Conservation (phyloP, 2,329 filamentous ascomycete species). For the Hypocrella siamensis region DNA sequence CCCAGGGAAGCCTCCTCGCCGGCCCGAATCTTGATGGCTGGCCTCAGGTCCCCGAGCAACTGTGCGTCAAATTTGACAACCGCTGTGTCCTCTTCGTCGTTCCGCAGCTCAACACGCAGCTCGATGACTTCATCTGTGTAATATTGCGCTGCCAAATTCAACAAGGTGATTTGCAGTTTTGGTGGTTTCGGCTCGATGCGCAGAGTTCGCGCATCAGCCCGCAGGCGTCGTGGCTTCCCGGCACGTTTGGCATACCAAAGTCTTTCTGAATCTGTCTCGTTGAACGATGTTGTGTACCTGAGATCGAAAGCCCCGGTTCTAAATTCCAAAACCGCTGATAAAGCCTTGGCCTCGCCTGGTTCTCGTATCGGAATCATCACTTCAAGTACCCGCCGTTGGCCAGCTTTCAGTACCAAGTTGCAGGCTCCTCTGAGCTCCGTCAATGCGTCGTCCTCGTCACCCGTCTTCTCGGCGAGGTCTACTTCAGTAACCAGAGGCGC, state of each 20-base stretch:
- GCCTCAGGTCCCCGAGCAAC: slow-evolving; percentile 42
- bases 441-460: slow-evolving; percentile 12
- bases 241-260: slow-evolving; percentile 34
- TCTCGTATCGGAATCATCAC: slow-evolving; percentile 64
- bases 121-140: slow-evolving; percentile 70
- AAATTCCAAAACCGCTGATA: slow-evolving; percentile 47
- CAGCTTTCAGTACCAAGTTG: slow-evolving; percentile 51
- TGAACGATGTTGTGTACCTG: slow-evolving; percentile 44
- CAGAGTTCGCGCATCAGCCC: slow-evolving; percentile 38
- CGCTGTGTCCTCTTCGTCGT: slow-evolving; percentile 70
- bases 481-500: slow-evolving; percentile 9
- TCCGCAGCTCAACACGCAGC: slow-evolving; percentile 55
- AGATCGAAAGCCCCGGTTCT: slow-evolving; percentile 51
- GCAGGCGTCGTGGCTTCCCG: slow-evolving; percentile 28
- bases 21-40: slow-evolving; percentile 26
- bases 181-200: slow-evolving; percentile 78
- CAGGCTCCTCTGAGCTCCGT: slow-evolving; percentile 34
- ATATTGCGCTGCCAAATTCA: slow-evolving; percentile 51
- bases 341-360: slow-evolving; percentile 58
- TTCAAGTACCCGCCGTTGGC: slow-evolving; percentile 54
- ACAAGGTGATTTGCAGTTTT: slow-evolving; percentile 64
- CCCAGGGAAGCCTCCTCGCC: slow-evolving; percentile 14
- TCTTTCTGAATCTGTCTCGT: slow-evolving; percentile 22
- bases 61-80: slow-evolving; percentile 54
- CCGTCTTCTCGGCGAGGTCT: slow-evolving; percentile 13